Evolutionary conservation across 345 rosid genomes (phyloP), one percentile per base, ranked within the genome.

Genomic region (Gynandropsis gynandra): DNA sequence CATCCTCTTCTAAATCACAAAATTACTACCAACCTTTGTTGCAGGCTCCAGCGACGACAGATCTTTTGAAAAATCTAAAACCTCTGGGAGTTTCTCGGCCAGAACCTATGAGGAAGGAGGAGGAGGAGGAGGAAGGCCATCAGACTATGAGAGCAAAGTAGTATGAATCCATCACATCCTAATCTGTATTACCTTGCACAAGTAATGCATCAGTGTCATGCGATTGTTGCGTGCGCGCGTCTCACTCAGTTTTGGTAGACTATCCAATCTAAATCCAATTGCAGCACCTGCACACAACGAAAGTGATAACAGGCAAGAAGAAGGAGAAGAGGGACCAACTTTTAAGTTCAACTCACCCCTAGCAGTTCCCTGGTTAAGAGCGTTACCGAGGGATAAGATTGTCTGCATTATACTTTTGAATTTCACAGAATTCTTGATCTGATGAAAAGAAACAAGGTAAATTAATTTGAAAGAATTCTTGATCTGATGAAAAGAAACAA

Each of bases 201-300:
- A 85, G 74, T 90, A 90, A 62, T 90, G 96, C 98, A 90, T 83
- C 71, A 90, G 84, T 34, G 98, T 90, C 82, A 87, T 86, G 74
- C 76, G 86, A 61, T 71, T 90, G 66, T 87, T 90, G 64, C 75
- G 75, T 16, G 98, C 94, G 43, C 95, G 76, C 11, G 92, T 90
- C 21, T 90, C 96, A 42, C 92, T 83, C 54, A 90, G 95, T 62
- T 87, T 90, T 50, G 86, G 96, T 64, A 90, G 94, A 63, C 95
- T 87, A 61, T 90, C 98, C 79, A 87, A 66, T 68, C 75, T 80
- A 69, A 90, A 90, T 57, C 96, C 96, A 67, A 90, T 59, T 47
- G 95, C 98, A 43, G 95, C 72, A 33, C 98, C 96, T 86, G 70
- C 32, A 49, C 16, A 50, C 64, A 56, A 55, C 36, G 35, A 49